Base-by-base conservation (phyloP, 2,329 filamentous ascomycete genomes). In the Byssothecium circinans region DNA sequence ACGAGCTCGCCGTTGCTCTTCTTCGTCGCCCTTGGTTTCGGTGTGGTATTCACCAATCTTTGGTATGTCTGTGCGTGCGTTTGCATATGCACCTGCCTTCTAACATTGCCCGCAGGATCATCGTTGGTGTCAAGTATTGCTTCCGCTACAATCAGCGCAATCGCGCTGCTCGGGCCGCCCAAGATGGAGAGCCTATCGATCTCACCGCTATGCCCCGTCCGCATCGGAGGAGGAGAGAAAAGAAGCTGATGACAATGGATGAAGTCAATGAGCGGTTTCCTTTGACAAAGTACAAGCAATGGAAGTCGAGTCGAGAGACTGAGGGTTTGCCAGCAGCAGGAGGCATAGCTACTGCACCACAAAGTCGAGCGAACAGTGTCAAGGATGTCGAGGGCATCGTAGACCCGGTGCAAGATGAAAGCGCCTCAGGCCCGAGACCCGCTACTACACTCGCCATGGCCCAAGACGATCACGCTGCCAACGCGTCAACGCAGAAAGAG, bases 191-290 rank as follows among this genome's bases (percentile, higher is more conserved):
- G 54, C 89, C 88, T 14, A 95, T 99, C 64, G 91, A 91, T 53
- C 78, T 99, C 56, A 83, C 91, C 49, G 82, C 86, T 47, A 91
- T 97, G 81, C 89, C 90, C 48, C 78, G 90, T 50, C 87, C 90
- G 41, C 91, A 94, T 69, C 84, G 94, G 47, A 83, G 92, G 64
- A 83, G 92, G 56, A 84, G 91, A 50, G 94, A 99, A 73, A 99
- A 99, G 84, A 99, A 96, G 72, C 74, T 99, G 59, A 97, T 99
- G 94, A 89, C 88, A 2, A 96, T 97, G 85, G 94, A 99, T 53
- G 94, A 99, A 74, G 94, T 99, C 54, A 97, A 99, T 68, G 91
- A 95, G 59, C 89, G 95, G 60, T 99, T 99, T 63, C 92, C 94
- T 0, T 84, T 96, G 75, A 86, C 85, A 60, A 97, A 97, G 73